Base-by-base conservation (phyloP, 2,329 filamentous ascomycete genomes). In the Escovopsis sp. region DNA sequence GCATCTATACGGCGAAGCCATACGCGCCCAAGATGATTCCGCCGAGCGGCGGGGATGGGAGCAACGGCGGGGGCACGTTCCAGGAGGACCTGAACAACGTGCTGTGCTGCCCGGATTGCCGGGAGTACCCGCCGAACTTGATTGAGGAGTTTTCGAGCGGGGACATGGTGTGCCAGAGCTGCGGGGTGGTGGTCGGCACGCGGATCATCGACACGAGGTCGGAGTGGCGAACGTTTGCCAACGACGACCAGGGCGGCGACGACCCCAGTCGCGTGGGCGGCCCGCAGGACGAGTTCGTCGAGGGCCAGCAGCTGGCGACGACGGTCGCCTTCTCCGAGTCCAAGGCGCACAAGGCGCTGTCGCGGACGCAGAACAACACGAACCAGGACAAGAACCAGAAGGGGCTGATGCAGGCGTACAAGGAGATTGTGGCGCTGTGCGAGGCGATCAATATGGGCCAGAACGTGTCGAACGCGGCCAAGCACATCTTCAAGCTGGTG, bases 201-300 rank as follows among this genome's bases (percentile, higher is more conserved):
- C 82, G 86, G 51, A 87, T 91, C 59, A 88, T 98, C 57, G 93
- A 98, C 59, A 93, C 85, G 47, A 83, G 93, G 48, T 94, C 87
- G 39, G 91, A 98, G 67, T 98, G 91, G 91, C 85, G 91, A 59
- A 98, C 91, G 1, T 98, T 98, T 66, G 87, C 88, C 58, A 96
- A 96, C 59, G 91, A 98, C 57, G 93, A 98, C 59, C 86, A 94
- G 61, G 86, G 85, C 56, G 88, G 85, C 56, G 93, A 96, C 54
- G 91, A 98, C 52, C 91, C 93, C 4, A 95, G 87, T 45, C 91
- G 91, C 86, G 89, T 98, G 50, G 91, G 91, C 68, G 91, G 96
- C 53, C 85, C 83, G 6, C 81, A 82, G 47, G 95, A 96, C 57
- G 82, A 85, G 42, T 78, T 98, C 36, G 73, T 94, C 45, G 87